A percentile compares a stretch with the other conserved stretches of the same genome.
phyloP scores from a whole-genome alignment of 1,284 basidiomycete genomes.

The Mycena sp. region DNA sequence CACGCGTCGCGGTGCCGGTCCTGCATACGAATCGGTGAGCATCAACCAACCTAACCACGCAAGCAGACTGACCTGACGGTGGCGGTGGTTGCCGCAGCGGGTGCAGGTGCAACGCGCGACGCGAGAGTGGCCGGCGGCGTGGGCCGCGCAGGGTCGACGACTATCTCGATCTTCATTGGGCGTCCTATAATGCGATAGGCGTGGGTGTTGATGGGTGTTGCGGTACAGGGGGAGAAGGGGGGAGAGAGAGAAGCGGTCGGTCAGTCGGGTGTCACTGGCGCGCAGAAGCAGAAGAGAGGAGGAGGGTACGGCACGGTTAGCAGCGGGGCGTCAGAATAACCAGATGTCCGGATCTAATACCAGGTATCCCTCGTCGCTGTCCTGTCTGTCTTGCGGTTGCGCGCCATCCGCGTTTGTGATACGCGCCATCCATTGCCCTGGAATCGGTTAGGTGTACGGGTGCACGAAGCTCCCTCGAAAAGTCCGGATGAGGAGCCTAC shows the following conservation, averaged over 20 bases:
- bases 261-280: constrained; percentile 70
- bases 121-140: constrained; percentile 69
- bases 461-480: constrained; percentile 29
- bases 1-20: constrained; percentile 43
- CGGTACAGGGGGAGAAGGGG: constrained; percentile 42
- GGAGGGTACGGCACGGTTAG: constrained; percentile 40
- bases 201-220: constrained; percentile 40
- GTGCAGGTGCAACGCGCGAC: constrained; percentile 70
- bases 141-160: constrained; percentile 88
- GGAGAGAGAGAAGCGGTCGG: constrained; percentile 50
- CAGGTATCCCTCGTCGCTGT: constrained; percentile 52
- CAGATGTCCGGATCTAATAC: constrained; percentile 35
- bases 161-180: constrained; percentile 98
- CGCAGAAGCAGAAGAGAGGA: constrained; percentile 50
- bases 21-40: constrained; percentile 5
- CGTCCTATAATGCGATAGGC: constrained; percentile 68
- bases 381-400: constrained; percentile 47
- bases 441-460: constrained; percentile 40
- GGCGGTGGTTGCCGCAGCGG: constrained; percentile 52
- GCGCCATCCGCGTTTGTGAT: constrained; percentile 15
- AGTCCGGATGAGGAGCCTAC: constrained; percentile 21
- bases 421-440: constrained; percentile 31
- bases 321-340: constrained; percentile 34
- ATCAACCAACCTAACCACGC: background rate
- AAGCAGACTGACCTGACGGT: constrained; percentile 55